Evolutionary conservation across 2,329 filamentous ascomycete genomes (phyloP).

Genomic region (Claviceps sorghi): DNA sequence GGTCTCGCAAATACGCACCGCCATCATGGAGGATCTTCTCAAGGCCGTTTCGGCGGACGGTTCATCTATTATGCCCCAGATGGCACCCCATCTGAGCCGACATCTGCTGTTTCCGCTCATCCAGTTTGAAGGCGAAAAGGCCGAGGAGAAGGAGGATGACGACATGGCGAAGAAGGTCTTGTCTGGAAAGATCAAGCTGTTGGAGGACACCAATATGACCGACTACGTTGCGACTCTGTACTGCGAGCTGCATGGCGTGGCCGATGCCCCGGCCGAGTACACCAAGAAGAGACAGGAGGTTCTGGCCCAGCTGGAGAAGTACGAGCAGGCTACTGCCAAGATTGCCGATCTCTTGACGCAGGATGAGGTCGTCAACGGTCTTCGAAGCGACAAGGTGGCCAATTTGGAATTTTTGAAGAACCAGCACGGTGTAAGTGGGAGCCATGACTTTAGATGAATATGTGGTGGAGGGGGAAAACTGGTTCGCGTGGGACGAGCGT

Average conservation of each 20-base stretch:
- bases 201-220: conserved; percentile 97
- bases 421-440: conserved; percentile 62
- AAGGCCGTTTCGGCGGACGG: conserved; percentile 46
- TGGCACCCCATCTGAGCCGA: conserved; percentile 84
- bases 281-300: conserved; percentile 81
- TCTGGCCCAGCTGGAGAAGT: conserved; percentile 64
- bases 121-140: conserved; percentile 73
- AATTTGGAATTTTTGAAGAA: conserved; percentile 98
- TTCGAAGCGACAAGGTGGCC: conserved; percentile 93
- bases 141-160: conserved; percentile 56
- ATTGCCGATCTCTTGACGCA: conserved; percentile 76
- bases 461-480: no score
- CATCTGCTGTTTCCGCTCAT: conserved; percentile 94
- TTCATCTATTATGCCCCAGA: conserved; percentile 72
- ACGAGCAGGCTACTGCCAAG: conserved; percentile 76
- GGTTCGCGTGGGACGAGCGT: background rate
- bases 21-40: conserved; percentile 28
- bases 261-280: conserved; percentile 70
- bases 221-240: conserved; percentile 91
- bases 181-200: conserved; percentile 78
- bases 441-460: background rate
- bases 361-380: conserved; percentile 77
- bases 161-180: conserved; percentile 53
- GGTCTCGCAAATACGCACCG: background rate
- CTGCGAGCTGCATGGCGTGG: conserved; percentile 71